Evolutionary conservation across 108 stramenopile genomes (phyloP), one percentile per base, ranked within the genome.

Genomic region (Cyclotella atomus): DNA sequence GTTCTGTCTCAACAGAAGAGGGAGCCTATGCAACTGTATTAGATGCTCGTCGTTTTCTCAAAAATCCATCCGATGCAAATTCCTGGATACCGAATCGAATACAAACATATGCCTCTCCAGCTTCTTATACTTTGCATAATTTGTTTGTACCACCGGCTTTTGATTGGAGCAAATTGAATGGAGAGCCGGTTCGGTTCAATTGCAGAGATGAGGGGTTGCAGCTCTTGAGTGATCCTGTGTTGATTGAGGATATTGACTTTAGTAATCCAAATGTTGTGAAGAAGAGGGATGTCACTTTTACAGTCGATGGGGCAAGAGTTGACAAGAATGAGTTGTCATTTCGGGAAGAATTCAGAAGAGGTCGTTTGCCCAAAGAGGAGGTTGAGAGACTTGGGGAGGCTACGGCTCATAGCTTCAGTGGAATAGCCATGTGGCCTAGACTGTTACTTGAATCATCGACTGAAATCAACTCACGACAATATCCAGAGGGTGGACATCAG

Each of bases 181-280:
- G 77, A 0, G 86, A 85, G 25, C 89, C 89, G 12, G 85, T 89
- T 16, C 60, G 89, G 12, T 90, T 90, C 61, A 88, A 84, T 59
- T 90, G 89, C 64, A 62, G 89, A 17, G 89, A 90, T 76, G 64
- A 83, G 63, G 89, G 87, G 17, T 62, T 90, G 46, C 85, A 88
- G 32, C 35, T 90, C 2, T 50, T 90, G 33, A 71, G 76, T 7
- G 76, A 85, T 53, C 89, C 89, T 9, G 70, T 75, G 21, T 49
- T 83, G 28, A 65, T 88, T 15, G 89, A 90, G 66, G 89, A 90
- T 64, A 75, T 90, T 56, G 30, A 28, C 24, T 89, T 89, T 77
- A 71, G 84, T 1, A 62, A 81, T 56, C 38, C 20, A 41, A 20
- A 20, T 3, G 38, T 41, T 28, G 38, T 16, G 21, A 32, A 41